Evolutionary conservation across 805 yeast species (phyloP).

Genomic region (Zygosaccharomyces lentus): DNA sequence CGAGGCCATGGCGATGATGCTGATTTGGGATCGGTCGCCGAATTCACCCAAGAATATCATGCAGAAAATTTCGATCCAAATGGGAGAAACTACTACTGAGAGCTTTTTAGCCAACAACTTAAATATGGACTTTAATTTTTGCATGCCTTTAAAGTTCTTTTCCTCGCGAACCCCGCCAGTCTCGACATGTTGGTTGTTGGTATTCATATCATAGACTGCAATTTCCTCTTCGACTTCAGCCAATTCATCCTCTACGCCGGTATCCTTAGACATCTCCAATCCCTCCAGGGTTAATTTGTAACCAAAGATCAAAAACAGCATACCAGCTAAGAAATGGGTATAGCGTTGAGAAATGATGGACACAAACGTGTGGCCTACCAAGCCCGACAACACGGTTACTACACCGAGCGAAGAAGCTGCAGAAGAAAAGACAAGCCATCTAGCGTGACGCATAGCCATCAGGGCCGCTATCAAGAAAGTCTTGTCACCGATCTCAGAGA

Average conservation of each 20-base stretch:
- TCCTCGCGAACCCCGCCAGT: slow-evolving; percentile 39
- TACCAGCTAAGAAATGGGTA: slow-evolving; percentile 79
- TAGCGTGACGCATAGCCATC: slow-evolving; percentile 94
- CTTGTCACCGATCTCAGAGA: slow-evolving; percentile 97
- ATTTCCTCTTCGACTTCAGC: slow-evolving; percentile 97
- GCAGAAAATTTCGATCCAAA: slow-evolving; percentile 88
- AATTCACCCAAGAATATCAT: slow-evolving; percentile 98
- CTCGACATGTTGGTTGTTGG: slow-evolving; percentile 54
- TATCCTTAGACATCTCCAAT: slow-evolving; percentile 66
- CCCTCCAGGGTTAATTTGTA: slow-evolving; percentile 75
- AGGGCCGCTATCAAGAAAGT: slow-evolving; percentile 94
- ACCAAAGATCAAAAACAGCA: slow-evolving; percentile 80
- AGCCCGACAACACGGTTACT: slow-evolving; percentile 89
- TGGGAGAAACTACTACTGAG: slow-evolving; percentile 69
- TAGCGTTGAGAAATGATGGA: slow-evolving; percentile 70
- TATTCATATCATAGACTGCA: slow-evolving; percentile 54
- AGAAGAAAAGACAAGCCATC: slow-evolving; percentile 79
- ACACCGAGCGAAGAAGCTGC: slow-evolving; percentile 79
- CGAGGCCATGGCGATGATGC: slow-evolving; percentile 98
- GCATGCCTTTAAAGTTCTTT: slow-evolving; percentile 6
- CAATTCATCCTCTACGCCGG: slow-evolving; percentile 91
- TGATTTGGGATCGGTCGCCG: slow-evolving; percentile 98
- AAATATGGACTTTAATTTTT: slow-evolving; percentile 17
- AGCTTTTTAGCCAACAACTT: slow-evolving; percentile 52
- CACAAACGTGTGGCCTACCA: slow-evolving; percentile 90